Evolutionary conservation across 1,284 basidiomycete genomes (phyloP).

Genomic region (Albatrellus sp.): DNA sequence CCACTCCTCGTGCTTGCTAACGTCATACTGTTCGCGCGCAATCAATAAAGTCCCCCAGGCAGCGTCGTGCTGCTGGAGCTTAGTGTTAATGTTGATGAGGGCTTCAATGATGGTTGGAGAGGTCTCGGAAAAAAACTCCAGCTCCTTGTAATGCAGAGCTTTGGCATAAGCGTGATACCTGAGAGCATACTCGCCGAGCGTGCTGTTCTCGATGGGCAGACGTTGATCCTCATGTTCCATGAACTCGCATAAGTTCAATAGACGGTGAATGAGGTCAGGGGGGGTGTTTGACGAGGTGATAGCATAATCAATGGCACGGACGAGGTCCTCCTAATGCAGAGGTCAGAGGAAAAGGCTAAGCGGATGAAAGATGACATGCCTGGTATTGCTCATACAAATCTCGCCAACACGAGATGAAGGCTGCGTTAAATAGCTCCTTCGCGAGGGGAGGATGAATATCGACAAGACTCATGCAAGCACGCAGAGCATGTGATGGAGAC

Average conservation of each 20-base stretch:
- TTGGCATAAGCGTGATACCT: conserved; percentile 96
- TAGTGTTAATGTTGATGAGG: conserved; percentile 95
- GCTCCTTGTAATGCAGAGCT: conserved; percentile 97
- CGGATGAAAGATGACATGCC: conserved; percentile 29
- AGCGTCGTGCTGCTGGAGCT: conserved; percentile 92
- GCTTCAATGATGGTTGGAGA: conserved; percentile 87
- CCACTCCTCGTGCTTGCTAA: conserved; percentile 91
- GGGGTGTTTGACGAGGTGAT: conserved; percentile 76
- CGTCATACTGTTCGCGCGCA: conserved; percentile 77
- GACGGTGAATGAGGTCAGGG: conserved; percentile 85
- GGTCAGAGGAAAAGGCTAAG: conserved; percentile 4
- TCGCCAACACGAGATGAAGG: conserved; percentile 96
- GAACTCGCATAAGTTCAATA: conserved; percentile 96
- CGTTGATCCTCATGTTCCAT: conserved; percentile 99
- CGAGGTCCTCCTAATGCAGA: conserved; percentile 74
- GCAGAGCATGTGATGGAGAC: conserved; percentile 92
- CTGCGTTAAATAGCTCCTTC: conserved; percentile 94
- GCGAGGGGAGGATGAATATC: conserved; percentile 89
- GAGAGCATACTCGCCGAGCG: conserved; percentile 89
- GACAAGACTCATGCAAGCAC: conserved; percentile 91
- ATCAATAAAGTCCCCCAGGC: conserved; percentile 90
- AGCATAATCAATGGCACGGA: conserved; percentile 82
- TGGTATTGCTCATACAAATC: conserved; percentile 95
- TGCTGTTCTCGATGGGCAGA: conserved; percentile 87
- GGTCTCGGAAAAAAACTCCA: conserved; percentile 90